Base-by-base conservation (phyloP, 129 eudicot genomes). In the Ambrosia artemisiifolia region DNA sequence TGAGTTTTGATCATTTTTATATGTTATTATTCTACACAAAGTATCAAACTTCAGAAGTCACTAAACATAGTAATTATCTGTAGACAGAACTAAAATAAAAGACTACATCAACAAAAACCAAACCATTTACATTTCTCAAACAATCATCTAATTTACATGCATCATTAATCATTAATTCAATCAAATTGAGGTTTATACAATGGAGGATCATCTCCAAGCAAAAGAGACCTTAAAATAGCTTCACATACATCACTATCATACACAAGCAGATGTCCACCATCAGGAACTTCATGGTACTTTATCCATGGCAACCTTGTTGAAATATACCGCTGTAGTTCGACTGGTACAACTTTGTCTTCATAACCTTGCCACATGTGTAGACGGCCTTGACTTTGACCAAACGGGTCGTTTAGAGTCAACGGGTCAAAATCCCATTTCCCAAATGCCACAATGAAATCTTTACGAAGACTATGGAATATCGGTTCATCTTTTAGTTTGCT, bases 401-500 rank as follows among this genome's bases (percentile, higher is more conserved):
- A 88, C 16, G 99, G 99, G 49, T 91, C 68, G 63, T 19, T 46
- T 18, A 91, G 68, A 55, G 79, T 85, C 84, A 91, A 63, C 0
- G 99, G 99, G 73, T 95, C 96, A 14, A 95, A 95, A 55, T 95
- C 99, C 99, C 99, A 95, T 76, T 86, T 95, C 60, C 94, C 88
- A 61, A 88, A 90, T 24, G 95, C 97, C 60, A 86, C 89, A 14
- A 86, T 79, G 34, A 91, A 77, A 70, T 95, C 99, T 17, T 85
- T 82, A 11, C 88, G 84, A 34, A 90, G 82, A 51, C 95, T 86
- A 70, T 90, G 88, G 51, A 86, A 91, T 13, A 91, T 80, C 43
- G 74, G 84, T 62, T 70, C 83, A 4, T 88, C 64, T 79, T 83
- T 83, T 7, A 90, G 55, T 66, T 80, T 86, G 74, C 87, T 85